Evolutionary conservation across 2,329 filamentous ascomycete genomes (phyloP), one percentile per base, ranked within the genome.

Genomic region (Neofusicoccum umdonicola): DNA sequence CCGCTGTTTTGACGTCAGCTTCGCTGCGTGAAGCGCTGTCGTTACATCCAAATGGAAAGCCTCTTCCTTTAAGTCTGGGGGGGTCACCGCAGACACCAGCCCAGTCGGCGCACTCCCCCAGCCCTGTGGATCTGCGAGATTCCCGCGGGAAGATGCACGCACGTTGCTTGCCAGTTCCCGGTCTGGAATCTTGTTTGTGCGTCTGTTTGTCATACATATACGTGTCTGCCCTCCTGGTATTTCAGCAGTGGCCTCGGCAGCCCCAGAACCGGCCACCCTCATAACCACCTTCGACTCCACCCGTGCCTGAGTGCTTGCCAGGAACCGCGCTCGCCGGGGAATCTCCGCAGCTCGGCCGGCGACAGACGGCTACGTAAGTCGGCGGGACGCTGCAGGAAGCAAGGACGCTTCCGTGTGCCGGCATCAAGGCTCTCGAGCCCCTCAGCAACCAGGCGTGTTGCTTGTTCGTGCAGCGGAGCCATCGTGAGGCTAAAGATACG

Each of bases 31-130:
- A 70, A 67, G 67, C 71, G 47, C 71, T 67, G 35, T 61, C 64
- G 75, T 66, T 70, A 73, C 73, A 76, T 74, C 69, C 68, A 68
- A 70, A 70, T 67, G 56, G 42, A 69, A 68, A 65, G 62, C 63
- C 65, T 73, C 70, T 70, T 61, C 27, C 52, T 65, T 61, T 65
- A 37, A 51, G 54, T 22, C 52, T 34, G 52, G 31, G n/a, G 37
- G 56, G 31, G 42, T 41, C 56, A 60, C 27, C 27, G 48, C 61
- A 54, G 47, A 52, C 61, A 63, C 37, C 34, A 63, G 15, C 61
- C 61, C 47, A 51, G 45, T 22, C 34, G 45, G 45, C 27, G 47
- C 44, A 13, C 7, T n/a, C 42, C 54, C 54, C 39, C 61, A 63
- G 61, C 61, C 61, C 63, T 58, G 63, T 61, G 63, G 54, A 65